Conservation (phyloP, 768 basidiomycete genomes). For the Nidula microcarpa region DNA sequence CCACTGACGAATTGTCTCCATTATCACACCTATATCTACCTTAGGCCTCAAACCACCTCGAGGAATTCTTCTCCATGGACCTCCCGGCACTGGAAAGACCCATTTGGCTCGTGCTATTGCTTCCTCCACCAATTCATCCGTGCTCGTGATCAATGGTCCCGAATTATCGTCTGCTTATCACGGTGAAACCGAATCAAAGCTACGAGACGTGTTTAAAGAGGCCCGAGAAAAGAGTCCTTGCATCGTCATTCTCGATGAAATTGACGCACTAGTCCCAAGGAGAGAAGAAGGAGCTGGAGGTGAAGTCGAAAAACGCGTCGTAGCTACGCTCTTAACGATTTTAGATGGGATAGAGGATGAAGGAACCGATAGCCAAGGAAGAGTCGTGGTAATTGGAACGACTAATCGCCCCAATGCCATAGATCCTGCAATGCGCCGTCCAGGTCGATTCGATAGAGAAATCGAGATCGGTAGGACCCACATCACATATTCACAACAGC, state of each 20-base stretch:
- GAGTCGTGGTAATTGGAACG: conserved; percentile 93
- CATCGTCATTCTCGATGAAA: conserved; percentile 93
- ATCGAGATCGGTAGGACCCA: conserved; percentile 79
- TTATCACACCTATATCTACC: background rate
- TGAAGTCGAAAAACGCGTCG: conserved; percentile 95
- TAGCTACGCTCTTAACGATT: conserved; percentile 90
- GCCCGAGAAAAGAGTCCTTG: conserved; percentile 82
- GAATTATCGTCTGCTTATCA: conserved; percentile 95
- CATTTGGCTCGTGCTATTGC: conserved; percentile 95
- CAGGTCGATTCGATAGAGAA: conserved; percentile 91
- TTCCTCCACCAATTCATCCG: conserved; percentile 76
- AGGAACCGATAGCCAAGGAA: conserved; percentile 36
- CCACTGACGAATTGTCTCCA: too few species aligned
- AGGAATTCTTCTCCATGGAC: conserved; percentile 92
- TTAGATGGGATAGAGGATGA: conserved; percentile 84
- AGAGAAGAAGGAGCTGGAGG: conserved; percentile 88
- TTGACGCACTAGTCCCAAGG: conserved; percentile 90
- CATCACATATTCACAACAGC: conserved; percentile 1
- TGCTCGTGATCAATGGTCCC: conserved; percentile 94
- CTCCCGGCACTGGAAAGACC: conserved; percentile 97
- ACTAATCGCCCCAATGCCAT: conserved; percentile 96
- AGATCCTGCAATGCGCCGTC: conserved; percentile 86
- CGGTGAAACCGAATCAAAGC: conserved; percentile 90
- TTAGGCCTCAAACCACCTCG: conserved; percentile 91
- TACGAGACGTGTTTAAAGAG: conserved; percentile 87